A percentile compares a stretch with the other conserved stretches of the same genome.
These are phyloP conservation scores for Termitomyces sp. DNA, from an alignment of 768 basidiomycete species.

Conservation along the genomic window DNA sequence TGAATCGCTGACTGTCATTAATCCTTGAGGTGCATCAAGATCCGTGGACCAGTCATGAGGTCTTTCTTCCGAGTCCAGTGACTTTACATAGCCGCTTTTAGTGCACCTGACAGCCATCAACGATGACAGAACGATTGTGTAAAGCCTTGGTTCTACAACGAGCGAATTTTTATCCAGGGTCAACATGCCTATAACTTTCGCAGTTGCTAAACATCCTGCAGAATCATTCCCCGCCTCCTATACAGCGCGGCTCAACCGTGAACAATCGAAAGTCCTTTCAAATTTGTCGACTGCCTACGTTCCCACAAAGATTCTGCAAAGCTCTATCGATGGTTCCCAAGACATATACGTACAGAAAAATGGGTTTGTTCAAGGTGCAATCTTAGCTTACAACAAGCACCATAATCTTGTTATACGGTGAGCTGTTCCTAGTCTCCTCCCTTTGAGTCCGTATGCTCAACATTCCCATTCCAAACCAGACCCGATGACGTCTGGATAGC, in stretches of 20 bases:
- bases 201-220: not conserved
- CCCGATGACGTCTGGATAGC: slow-evolving; percentile 33
- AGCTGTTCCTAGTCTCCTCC: not conserved
- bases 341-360: not conserved
- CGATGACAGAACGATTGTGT: no score
- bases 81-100: no score
- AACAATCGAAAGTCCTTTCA: not conserved
- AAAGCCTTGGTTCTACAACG: no score
- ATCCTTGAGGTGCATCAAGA: no score
- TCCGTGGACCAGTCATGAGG: no score
- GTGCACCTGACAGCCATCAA: no score
- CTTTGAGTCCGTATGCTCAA: not conserved
- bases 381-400: slow-evolving; percentile 4
- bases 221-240: not conserved
- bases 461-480: not conserved
- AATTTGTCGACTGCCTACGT: not conserved
- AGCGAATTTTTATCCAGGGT: not conserved
- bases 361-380: slow-evolving; percentile 7
- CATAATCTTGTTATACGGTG: slow-evolving; percentile 7
- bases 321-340: slow-evolving; percentile 4
- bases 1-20: no score
- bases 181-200: slow-evolving; percentile 1
- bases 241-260: not conserved
- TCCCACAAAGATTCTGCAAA: slow-evolving; percentile 3
- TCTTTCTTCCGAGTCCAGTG: no score